phyloP scores from a whole-genome alignment of 345 rosid species.

The Aethionema arabicum region DNA sequence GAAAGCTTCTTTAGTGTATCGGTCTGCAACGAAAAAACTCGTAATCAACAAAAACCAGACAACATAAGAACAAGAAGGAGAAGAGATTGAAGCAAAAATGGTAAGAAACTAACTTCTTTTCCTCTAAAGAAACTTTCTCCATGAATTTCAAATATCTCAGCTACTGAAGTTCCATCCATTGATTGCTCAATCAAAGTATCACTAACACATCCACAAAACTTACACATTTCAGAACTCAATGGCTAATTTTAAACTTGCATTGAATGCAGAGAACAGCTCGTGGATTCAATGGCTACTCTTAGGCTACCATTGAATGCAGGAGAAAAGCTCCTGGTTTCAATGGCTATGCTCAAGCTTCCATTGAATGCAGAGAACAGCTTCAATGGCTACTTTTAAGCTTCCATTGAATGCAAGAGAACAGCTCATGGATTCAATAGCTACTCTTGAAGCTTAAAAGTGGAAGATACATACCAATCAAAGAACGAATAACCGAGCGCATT shows the following conservation, averaged over 20 bases:
- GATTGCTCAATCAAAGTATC: slow-evolving; percentile 71
- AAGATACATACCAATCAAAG: slow-evolving; percentile 61
- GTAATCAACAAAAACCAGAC: slow-evolving; percentile 1
- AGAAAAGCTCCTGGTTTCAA: neutral
- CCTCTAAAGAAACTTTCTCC: slow-evolving; percentile 86
- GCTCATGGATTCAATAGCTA: neutral
- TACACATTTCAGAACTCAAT: neutral
- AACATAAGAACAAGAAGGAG: too few relatives aligned
- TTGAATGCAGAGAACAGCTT: too few relatives aligned
- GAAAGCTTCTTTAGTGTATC: slow-evolving; percentile 61
- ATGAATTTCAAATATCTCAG: slow-evolving; percentile 72
- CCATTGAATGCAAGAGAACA: too few relatives aligned
- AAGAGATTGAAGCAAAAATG: too few relatives aligned
- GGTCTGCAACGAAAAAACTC: slow-evolving; percentile 44
- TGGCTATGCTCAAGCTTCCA: neutral
- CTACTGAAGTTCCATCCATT: slow-evolving; percentile 60
- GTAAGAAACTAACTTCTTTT: slow-evolving; percentile 61
- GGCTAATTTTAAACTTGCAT: too few relatives aligned
- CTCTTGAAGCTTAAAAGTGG: neutral
- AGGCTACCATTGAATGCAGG: too few relatives aligned
- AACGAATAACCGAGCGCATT: slow-evolving; percentile 66
- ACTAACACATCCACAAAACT: slow-evolving; percentile 44
- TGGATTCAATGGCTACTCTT: too few relatives aligned
- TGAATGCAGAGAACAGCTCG: too few relatives aligned
- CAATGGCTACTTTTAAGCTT: too few relatives aligned